Conservation (phyloP, 176 grass and related monocot species). For the Hsuehochloa calcarea region DNA sequence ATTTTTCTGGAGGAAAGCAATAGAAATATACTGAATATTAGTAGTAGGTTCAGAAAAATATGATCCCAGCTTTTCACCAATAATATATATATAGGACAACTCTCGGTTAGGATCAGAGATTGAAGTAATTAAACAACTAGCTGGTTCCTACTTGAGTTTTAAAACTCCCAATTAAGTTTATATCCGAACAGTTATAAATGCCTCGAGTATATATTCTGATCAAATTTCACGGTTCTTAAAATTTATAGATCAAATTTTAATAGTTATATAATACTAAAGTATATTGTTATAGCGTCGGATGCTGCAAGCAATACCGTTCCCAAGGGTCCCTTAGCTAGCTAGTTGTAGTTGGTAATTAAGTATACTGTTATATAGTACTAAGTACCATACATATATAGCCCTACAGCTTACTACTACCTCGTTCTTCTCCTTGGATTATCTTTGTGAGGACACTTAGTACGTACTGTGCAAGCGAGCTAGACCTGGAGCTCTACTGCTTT, state of each 20-base stretch:
- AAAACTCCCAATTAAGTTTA: neutral
- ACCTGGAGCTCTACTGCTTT: neutral
- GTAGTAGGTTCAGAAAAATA: too few species aligned
- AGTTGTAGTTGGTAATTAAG: neutral
- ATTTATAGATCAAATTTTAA: neutral
- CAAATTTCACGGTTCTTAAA: neutral
- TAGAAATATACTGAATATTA: too few species aligned
- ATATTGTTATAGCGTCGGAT: neutral
- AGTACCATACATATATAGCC: neutral
- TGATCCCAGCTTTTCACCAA: too few species aligned
- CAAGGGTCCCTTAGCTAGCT: neutral
- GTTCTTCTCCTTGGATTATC: neutral
- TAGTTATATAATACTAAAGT: neutral
- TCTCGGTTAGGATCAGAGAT: neutral
- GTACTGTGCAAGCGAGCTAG: conserved; percentile 7
- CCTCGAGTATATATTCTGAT: neutral
- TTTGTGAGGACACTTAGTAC: neutral
- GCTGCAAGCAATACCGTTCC: neutral
- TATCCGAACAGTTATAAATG: neutral
- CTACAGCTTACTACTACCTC: neutral
- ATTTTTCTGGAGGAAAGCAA: neutral
- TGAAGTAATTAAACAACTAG: neutral
- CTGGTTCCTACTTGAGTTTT: neutral
- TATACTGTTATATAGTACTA: neutral
- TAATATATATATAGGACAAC: too few species aligned